Percentiles rank a stretch among this genome's conserved stretches.
Conservation (phyloP, 257 asterid genomes). For the Euphrasia confusa region DNA sequence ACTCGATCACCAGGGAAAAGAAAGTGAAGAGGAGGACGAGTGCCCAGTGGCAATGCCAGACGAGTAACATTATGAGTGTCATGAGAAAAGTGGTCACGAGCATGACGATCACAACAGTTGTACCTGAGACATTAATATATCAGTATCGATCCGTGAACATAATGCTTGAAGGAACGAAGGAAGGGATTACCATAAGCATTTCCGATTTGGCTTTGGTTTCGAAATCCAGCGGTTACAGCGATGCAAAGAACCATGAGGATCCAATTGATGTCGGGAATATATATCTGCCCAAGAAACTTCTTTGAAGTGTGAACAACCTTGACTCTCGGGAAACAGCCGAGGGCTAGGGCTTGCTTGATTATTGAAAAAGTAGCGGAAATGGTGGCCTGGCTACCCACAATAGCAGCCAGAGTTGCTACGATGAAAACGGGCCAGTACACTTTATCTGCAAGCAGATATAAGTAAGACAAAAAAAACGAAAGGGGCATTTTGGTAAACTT, state of each 20-base stretch:
- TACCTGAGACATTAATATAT: slow-evolving; percentile 37
- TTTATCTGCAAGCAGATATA: slow-evolving; percentile 43
- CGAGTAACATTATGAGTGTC: slow-evolving; percentile 80
- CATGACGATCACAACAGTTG: slow-evolving; percentile 95
- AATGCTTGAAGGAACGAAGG: background rate
- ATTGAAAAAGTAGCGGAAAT: slow-evolving; percentile 93
- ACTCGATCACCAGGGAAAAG: slow-evolving; percentile 67
- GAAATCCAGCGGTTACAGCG: slow-evolving; percentile 94
- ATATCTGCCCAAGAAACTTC: slow-evolving; percentile 83
- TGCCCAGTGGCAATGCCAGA: slow-evolving; percentile 95
- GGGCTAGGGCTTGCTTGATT: slow-evolving; percentile 94
- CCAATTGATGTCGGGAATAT: slow-evolving; percentile 95
- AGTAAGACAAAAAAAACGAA: background rate
- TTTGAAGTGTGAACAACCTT: slow-evolving; percentile 95
- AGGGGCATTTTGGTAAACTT: too few species aligned
- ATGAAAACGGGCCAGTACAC: slow-evolving; percentile 89
- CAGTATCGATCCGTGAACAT: too few species aligned
- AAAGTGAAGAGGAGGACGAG: slow-evolving; percentile 70
- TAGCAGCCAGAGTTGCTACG: slow-evolving; percentile 87
- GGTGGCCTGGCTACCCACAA: slow-evolving; percentile 96
- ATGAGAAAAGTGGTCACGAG: slow-evolving; percentile 87
- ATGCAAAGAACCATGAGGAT: slow-evolving; percentile 93
- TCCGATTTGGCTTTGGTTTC: slow-evolving; percentile 90
- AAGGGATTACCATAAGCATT: slow-evolving; percentile 74
- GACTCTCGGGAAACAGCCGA: slow-evolving; percentile 94